phyloP scores from a whole-genome alignment of 2,329 filamentous ascomycete genomes.

The Diplocarpon rosae region DNA sequence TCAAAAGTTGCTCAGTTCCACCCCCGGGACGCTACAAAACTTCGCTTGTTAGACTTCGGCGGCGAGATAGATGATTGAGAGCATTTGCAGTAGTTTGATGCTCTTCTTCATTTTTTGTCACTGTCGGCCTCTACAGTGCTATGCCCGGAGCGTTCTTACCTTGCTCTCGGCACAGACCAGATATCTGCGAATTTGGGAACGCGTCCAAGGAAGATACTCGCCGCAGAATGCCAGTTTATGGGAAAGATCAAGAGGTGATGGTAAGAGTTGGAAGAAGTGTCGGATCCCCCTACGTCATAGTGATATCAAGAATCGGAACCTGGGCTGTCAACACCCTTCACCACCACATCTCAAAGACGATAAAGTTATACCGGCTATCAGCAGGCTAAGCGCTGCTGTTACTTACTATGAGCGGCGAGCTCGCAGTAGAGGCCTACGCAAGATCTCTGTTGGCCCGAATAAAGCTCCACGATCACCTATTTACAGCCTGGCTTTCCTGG shows the following conservation, averaged over 20 bases:
- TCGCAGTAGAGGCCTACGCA: conserved; percentile 40
- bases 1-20: conserved; percentile 58
- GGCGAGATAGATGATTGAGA: conserved; percentile 45
- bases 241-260: too few relatives aligned
- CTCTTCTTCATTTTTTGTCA: too few relatives aligned
- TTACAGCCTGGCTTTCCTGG: conserved; percentile 40
- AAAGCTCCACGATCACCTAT: conserved; percentile 31
- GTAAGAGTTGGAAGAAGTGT: neutral
- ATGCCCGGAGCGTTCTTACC: too few relatives aligned
- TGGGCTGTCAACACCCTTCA: too few relatives aligned
- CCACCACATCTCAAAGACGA: conserved; percentile 12
- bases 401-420: conserved; percentile 30
- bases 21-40: conserved; percentile 46
- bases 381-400: conserved; percentile 32
- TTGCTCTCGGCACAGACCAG: too few relatives aligned
- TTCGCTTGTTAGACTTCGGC: conserved; percentile 53
- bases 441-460: conserved; percentile 37
- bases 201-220: too few relatives aligned
- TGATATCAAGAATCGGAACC: too few relatives aligned
- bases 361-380: conserved; percentile 31
- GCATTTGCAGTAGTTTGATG: too few relatives aligned
- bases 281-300: neutral
- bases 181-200: too few relatives aligned
- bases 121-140: too few relatives aligned
- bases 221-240: too few relatives aligned